These are phyloP conservation scores for Bocquillonia castaneifolia DNA, from an alignment of 441 rosid species.

Conservation along the genomic window DNA sequence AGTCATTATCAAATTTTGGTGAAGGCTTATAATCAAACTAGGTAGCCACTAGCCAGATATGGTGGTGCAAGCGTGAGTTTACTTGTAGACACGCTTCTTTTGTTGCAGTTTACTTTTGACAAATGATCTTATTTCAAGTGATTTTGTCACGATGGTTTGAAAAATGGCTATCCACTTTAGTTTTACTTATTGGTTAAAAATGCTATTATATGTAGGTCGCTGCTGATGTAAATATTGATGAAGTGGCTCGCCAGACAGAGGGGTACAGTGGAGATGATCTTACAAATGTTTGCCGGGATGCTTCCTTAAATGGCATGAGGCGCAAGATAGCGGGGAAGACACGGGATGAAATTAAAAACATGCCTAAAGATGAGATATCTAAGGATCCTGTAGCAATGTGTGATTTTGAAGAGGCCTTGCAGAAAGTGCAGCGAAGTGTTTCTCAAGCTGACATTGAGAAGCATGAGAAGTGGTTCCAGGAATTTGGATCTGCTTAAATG, in stretches of 20 bases:
- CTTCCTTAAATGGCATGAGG: constrained; percentile 97
- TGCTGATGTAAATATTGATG: constrained; percentile 79
- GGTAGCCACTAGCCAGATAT: not conserved
- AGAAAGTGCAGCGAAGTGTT: constrained; percentile 90
- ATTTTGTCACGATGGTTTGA: not conserved
- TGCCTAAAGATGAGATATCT: constrained; percentile 95
- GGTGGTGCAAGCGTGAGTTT: not conserved
- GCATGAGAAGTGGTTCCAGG: constrained; percentile 95
- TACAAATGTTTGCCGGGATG: constrained; percentile 93
- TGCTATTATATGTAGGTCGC: constrained; percentile 52
- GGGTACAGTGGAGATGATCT: constrained; percentile 99
- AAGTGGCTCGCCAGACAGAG: constrained; percentile 84
- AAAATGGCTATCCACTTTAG: not conserved
- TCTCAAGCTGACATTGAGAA: constrained; percentile 82
- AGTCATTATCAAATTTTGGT: not conserved
- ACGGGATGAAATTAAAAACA: constrained; percentile 93
- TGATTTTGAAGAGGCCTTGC: constrained; percentile 92
- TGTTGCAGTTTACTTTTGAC: not conserved
- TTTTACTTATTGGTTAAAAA: not conserved
- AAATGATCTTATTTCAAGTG: not conserved
- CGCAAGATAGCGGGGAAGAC: constrained; percentile 99
- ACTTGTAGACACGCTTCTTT: not conserved
- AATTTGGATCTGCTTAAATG: constrained; percentile 32
- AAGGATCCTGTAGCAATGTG: constrained; percentile 98
- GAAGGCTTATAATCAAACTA: not conserved